Evolutionary conservation across 2,329 filamentous ascomycete species (phyloP).

Genomic region (Apiospora kogelbergensis): DNA sequence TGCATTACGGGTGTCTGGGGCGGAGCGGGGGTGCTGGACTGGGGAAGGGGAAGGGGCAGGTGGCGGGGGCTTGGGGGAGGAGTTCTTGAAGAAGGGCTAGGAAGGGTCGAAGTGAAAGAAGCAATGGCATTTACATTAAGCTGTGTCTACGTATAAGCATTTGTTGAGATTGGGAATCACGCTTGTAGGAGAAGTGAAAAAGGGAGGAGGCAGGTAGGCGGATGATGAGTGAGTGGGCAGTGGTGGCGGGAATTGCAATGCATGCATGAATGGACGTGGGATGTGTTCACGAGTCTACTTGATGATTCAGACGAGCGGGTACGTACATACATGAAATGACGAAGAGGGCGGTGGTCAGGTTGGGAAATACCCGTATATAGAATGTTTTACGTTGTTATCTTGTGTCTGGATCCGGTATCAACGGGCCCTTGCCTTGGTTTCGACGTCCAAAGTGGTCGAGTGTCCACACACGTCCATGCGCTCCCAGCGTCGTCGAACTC

Average conservation of each 20-base stretch:
- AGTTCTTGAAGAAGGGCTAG: background rate
- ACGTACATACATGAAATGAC: background rate
- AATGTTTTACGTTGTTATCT: too few relatives aligned
- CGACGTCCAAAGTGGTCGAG: too few relatives aligned
- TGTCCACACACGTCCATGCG: too few relatives aligned
- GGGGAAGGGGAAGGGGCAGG: slow-evolving; percentile 27
- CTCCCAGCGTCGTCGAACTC: too few relatives aligned
- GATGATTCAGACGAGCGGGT: too few relatives aligned
- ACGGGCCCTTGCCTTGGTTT: too few relatives aligned
- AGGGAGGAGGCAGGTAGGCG: too few relatives aligned
- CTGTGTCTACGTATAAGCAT: background rate
- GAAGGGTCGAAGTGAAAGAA: too few relatives aligned
- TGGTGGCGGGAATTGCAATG: background rate
- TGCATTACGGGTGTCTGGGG: slow-evolving; percentile 79
- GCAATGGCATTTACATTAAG: background rate
- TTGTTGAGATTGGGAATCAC: background rate
- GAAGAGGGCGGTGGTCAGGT: background rate
- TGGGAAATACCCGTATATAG: slow-evolving; percentile 23
- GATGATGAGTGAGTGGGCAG: too few relatives aligned
- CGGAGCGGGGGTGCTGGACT: slow-evolving; percentile 32
- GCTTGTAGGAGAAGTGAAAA: too few relatives aligned
- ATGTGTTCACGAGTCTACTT: background rate
- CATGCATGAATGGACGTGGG: slow-evolving; percentile 6
- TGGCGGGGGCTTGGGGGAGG: slow-evolving; percentile 31
- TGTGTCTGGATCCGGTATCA: too few relatives aligned